phyloP scores from a whole-genome alignment of 2,329 filamentous ascomycete genomes.

The Periconia sp. region DNA sequence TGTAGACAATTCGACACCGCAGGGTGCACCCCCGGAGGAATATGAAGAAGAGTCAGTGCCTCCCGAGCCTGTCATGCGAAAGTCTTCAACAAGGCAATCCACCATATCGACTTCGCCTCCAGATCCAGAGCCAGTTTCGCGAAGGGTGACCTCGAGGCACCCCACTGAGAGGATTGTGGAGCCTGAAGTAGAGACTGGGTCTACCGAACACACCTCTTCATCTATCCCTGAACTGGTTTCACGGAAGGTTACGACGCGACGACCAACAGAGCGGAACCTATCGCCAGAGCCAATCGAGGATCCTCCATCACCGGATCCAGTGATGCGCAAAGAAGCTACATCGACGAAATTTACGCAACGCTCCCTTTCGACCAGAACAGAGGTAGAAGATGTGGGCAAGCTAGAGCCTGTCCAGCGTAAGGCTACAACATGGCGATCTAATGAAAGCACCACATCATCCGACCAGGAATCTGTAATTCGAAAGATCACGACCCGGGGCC shows the following conservation, averaged over 20 bases:
- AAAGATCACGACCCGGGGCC: not conserved
- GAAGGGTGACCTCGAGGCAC: slow-evolving; percentile 6
- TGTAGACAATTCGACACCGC: slow-evolving; percentile 1
- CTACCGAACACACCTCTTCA: not conserved
- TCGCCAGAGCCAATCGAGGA: not conserved
- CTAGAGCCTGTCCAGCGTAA: not conserved
- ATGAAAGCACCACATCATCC: not conserved
- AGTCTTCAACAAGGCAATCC: not conserved
- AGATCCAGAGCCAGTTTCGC: slow-evolving; percentile 1
- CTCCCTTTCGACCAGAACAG: not conserved
- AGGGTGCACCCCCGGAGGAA: not conserved
- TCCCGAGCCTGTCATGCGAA: not conserved
- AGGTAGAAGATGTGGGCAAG: not conserved
- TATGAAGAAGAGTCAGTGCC: not conserved
- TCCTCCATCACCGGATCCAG: not conserved
- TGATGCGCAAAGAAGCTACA: not conserved
- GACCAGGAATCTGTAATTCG: not conserved
- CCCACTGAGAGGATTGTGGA: not conserved
- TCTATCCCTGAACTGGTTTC: slow-evolving; percentile 2
- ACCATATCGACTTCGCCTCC: not conserved
- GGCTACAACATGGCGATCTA: slow-evolving; percentile 2
- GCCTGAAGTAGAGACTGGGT: no score
- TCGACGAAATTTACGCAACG: not conserved
- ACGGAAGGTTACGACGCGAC: slow-evolving; percentile 6
- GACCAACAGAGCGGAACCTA: not conserved